Percentiles rank a stretch among this genome's conserved stretches.
Conservation (phyloP, 2,329 filamentous ascomycete species). For the Emmonsia crescens region DNA sequence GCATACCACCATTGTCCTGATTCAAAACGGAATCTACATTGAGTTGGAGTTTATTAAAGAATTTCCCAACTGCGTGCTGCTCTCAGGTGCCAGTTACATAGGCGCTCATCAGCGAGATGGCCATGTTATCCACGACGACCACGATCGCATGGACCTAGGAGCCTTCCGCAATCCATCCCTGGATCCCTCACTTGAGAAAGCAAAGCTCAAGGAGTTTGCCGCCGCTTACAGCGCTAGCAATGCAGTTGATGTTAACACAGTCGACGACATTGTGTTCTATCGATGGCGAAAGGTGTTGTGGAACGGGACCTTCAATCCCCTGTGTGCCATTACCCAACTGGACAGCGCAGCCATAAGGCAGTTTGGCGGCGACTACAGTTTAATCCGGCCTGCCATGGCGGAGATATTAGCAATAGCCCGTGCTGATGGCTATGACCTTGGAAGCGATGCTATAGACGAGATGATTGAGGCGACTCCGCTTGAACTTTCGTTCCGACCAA, state of each 20-base stretch:
- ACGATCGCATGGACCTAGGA: neutral
- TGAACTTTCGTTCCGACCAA: neutral
- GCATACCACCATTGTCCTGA: neutral
- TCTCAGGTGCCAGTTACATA: neutral
- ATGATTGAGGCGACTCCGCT: neutral
- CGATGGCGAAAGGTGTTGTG: neutral
- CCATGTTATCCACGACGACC: neutral
- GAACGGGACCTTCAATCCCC: neutral
- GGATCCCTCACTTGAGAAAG: neutral
- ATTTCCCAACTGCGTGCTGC: neutral
- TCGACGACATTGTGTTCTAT: neutral
- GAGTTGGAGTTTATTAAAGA: neutral
- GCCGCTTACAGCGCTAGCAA: neutral
- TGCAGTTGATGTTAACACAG: neutral
- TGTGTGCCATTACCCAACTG: neutral
- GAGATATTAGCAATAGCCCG: neutral
- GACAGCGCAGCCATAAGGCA: neutral
- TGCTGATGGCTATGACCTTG: neutral
- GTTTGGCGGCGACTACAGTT: neutral
- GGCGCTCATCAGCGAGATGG: neutral
- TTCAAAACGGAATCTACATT: constrained; percentile 1
- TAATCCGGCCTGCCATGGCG: neutral
- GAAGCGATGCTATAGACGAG: neutral
- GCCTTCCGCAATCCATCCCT: neutral
- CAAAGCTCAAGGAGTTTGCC: neutral